phyloP scores from a whole-genome alignment of 2,329 filamentous ascomycete species.

The Monosporascus cannonballus region DNA sequence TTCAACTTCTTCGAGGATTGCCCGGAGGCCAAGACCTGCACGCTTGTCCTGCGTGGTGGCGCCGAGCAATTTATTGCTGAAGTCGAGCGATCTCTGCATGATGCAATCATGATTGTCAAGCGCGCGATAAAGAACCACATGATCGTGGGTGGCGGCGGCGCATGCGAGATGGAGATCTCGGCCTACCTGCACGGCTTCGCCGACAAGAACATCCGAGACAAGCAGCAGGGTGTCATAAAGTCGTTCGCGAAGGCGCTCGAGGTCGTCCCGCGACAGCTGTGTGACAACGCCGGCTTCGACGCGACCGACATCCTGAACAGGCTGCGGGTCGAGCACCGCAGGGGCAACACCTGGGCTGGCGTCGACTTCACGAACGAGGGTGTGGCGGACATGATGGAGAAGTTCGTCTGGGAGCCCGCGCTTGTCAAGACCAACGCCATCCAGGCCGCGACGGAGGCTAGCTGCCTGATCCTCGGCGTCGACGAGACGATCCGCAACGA shows the following conservation, averaged over 20 bases:
- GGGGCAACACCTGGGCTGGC: constrained; percentile 88
- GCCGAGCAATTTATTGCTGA: constrained; percentile 99
- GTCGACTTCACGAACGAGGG: constrained; percentile 93
- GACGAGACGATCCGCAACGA: constrained; percentile 99
- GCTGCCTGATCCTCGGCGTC: constrained; percentile 89
- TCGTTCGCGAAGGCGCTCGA: constrained; percentile 96
- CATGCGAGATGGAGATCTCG: constrained; percentile 93
- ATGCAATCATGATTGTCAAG: constrained; percentile 99
- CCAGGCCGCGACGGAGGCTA: constrained; percentile 90
- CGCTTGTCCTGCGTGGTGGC: constrained; percentile 86
- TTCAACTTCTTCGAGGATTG: constrained; percentile 99
- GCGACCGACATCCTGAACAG: constrained; percentile 97
- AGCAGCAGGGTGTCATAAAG: constrained; percentile 97
- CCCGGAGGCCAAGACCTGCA: constrained; percentile 93
- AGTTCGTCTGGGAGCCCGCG: constrained; percentile 95
- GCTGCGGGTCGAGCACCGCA: constrained; percentile 91
- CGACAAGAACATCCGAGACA: constrained; percentile 86
- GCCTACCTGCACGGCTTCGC: constrained; percentile 89
- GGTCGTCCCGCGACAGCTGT: constrained; percentile 92
- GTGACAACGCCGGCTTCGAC: constrained; percentile 97
- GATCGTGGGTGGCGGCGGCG: constrained; percentile 93
- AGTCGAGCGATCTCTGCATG: constrained; percentile 94
- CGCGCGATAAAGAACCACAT: constrained; percentile 90
- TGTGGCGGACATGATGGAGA: constrained; percentile 87
- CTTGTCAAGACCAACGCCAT: constrained; percentile 97